phyloP scores from a whole-genome alignment of 1,284 basidiomycete genomes.

The Fistulinella cinereoalba region DNA sequence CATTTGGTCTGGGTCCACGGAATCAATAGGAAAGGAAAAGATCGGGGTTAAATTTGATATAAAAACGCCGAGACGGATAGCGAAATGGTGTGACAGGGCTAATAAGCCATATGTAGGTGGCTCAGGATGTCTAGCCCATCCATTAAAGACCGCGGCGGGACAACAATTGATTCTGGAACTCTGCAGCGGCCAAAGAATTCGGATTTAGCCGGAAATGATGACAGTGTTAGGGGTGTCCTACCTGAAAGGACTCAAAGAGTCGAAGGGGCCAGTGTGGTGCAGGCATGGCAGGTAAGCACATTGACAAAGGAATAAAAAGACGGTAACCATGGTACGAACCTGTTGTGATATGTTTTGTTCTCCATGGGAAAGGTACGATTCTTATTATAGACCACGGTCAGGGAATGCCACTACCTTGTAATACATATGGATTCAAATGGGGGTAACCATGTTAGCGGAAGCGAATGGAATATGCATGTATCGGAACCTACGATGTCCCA shows the following conservation, averaged over 20 bases:
- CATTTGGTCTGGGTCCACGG: too few relatives aligned
- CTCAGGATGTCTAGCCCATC: constrained; percentile 13
- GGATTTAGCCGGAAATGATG: constrained; percentile 4
- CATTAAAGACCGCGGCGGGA: background rate
- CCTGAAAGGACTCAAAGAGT: background rate
- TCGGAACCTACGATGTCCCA: constrained; percentile 8
- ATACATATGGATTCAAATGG: constrained; percentile 20
- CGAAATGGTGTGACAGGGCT: constrained; percentile 3
- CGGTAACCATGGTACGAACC: constrained; percentile 25
- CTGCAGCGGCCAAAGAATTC: constrained; percentile 3
- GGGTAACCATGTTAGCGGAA: constrained; percentile 12
- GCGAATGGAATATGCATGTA: constrained; percentile 18
- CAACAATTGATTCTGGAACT: constrained; percentile 7
- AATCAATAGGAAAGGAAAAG: too few relatives aligned
- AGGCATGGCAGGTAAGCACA: background rate
- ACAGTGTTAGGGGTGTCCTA: constrained; percentile 7
- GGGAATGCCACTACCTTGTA: constrained; percentile 13
- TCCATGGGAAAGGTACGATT: constrained; percentile 28
- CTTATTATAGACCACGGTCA: constrained; percentile 13
- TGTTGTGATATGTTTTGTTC: constrained; percentile 8
- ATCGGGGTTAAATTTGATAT: too few relatives aligned
- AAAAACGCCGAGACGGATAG: background rate
- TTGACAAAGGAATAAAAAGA: constrained; percentile 5
- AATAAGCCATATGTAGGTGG: constrained; percentile 17
- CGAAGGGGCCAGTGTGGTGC: constrained; percentile 3